Base-by-base conservation (phyloP, 768 basidiomycete species). In the Dioszegia aurantiaca region DNA sequence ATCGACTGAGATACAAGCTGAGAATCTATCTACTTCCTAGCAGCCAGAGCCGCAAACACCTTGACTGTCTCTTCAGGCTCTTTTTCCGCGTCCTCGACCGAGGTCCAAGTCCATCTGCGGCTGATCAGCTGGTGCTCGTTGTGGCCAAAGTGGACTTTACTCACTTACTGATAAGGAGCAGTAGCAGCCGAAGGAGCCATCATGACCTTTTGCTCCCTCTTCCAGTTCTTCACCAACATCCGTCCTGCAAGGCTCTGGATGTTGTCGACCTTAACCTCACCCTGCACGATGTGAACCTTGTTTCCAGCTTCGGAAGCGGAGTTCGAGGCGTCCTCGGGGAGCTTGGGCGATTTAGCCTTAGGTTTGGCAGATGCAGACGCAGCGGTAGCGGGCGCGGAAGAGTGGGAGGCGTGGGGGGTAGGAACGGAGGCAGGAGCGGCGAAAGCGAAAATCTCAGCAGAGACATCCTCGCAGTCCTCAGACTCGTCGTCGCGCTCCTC, bases 91-190 rank as follows among this genome's bases (percentile, higher is more conserved):
- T 53, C 39, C 17, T 53, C 51, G 21, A 53, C 54, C 21, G 54
- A 43, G 21, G 54, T 55, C 54, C 54, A 55, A 2, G 40, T 55
- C 54, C 54, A 55, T 43, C 54, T 55, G 30, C 24, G 4, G 23
- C n/a, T 21, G 4, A 31, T 54, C 52, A 54, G 52, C 52, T 41
- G 2, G 17, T 28, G n/a, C n/a, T 16, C n/a, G 4, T 28, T 23
- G 24, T 3, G 24, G 39, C 3, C 3, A 19, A 31, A 56, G 40
- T 23, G 39, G 27, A 33, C 21, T 19, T n/a, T 49, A 61, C 59
- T 61, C 47, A 51, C 59, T 56, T 49, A 61, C 59, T 61, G 46
- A 44, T 61, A 61, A 39, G 59, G 59, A 10, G 59, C 59, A n/a
- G 59, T 61, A 1, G 24, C 39, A 28, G 31, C 11, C 26, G 16